phyloP scores from a whole-genome alignment of 2,329 filamentous ascomycete species.

The Arthrobotrys pseudoclavata region DNA sequence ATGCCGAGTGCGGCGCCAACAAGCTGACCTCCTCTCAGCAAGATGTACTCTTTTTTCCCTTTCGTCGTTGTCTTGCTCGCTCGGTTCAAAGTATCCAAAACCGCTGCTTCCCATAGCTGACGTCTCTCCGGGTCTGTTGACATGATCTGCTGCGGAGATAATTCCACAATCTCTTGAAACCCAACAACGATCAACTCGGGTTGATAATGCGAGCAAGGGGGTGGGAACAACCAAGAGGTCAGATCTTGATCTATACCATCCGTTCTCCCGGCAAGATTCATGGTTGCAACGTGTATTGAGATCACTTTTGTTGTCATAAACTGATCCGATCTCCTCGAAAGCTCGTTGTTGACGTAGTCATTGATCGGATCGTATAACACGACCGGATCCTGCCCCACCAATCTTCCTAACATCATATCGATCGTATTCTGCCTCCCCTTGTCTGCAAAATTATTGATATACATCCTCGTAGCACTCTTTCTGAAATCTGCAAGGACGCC shows the following conservation, averaged over 20 bases:
- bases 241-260: constrained; percentile 83
- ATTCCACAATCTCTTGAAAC: constrained; percentile 98
- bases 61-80: constrained; percentile 70
- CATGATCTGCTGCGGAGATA: constrained; percentile 99
- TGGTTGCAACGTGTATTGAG: constrained; percentile 85
- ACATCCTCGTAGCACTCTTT: constrained; percentile 92
- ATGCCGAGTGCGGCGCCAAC: constrained; percentile 94
- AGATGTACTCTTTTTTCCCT: constrained; percentile 83
- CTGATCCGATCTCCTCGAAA: constrained; percentile 71
- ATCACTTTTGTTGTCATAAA: constrained; percentile 48
- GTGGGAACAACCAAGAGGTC: constrained; percentile 85
- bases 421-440: constrained; percentile 94
- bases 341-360: constrained; percentile 84
- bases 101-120: constrained; percentile 86
- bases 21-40: constrained; percentile 90
- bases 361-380: constrained; percentile 77
- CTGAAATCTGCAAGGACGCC: constrained; percentile 94
- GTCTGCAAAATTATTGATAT: constrained; percentile 98
- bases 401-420: constrained; percentile 78
- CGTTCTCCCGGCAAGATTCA: constrained; percentile 92
- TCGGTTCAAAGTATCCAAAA: constrained; percentile 81
- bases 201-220: constrained; percentile 73
- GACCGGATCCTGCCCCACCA: constrained; percentile 53
- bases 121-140: constrained; percentile 91
- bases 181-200: constrained; percentile 91